Base-by-base conservation (phyloP, 441 rosid genomes). In the Mallotus repandus region DNA sequence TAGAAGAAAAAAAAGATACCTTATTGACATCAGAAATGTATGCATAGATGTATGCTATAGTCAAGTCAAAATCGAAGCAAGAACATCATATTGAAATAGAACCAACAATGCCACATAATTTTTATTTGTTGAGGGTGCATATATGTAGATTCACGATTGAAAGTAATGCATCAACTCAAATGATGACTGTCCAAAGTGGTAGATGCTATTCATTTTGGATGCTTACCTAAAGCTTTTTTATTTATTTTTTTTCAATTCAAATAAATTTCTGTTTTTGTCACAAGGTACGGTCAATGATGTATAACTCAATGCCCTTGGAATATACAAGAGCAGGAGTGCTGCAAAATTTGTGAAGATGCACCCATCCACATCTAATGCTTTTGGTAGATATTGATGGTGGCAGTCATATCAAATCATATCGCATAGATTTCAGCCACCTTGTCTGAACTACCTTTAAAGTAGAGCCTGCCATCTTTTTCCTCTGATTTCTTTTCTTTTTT, bases 131-230 rank as follows among this genome's bases (percentile, higher is more conserved):
- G 29, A 0, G 54, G 56, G 56, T 35, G n/a, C 9, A 11, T 15
- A 50, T 46, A 48, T 65, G 3, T 25, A 25, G 29, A 55, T 10
- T 9, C 11, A 22, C 52, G 2, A 57, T 49, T 21, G 46, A 49
- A 6, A 25, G 41, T 56, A 55, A 32, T 65, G 16, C 55, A 63
- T 32, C 32, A 50, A 66, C 4, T 48, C 58, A 50, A 32, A 49
- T 18, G 9, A 72, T 64, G 29, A 49, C 56, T 58, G 15, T 32
- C 18, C 67, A 66, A 73, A 78, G 84, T 79, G 84, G 77, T 48
- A 72, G n/a, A 16, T 13, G 22, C 81, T 83, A 60, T 83, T 83
- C 80, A 75, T 64, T 77, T 75, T 78, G 79, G 76, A 80, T 80
- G 78, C 78, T 78, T 80, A 70, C 67, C 66, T 7, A 8, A 49